These are phyloP conservation scores for Alternaria infectoria DNA, from an alignment of 2,329 filamentous ascomycete species.

Conservation along the genomic window DNA sequence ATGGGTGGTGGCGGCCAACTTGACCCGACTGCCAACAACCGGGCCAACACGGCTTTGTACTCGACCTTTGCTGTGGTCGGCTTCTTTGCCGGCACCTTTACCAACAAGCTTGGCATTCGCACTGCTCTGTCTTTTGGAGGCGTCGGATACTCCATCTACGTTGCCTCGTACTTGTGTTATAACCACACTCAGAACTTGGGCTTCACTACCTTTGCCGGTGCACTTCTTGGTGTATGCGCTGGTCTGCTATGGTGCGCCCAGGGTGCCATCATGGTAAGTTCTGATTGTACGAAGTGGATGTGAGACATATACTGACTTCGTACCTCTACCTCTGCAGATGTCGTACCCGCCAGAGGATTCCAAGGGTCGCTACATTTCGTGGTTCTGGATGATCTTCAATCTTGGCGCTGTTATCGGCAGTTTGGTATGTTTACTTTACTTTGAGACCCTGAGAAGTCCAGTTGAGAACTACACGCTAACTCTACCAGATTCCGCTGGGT, in stretches of 20 bases:
- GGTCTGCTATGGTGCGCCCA: constrained; percentile 83
- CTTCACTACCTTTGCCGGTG: constrained; percentile 79
- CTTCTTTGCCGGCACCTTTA: constrained; percentile 73
- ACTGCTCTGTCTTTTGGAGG: constrained; percentile 74
- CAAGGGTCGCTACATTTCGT: constrained; percentile 88
- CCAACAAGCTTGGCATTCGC: constrained; percentile 76
- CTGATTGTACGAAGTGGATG: not conserved
- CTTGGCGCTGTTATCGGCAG: constrained; percentile 86
- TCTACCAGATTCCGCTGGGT: constrained; percentile 69
- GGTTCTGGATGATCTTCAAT: constrained; percentile 97
- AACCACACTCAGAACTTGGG: constrained; percentile 70
- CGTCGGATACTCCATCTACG: constrained; percentile 77
- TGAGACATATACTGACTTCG: not conserved
- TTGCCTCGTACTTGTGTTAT: constrained; percentile 73
- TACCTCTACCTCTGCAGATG: constrained; percentile 55
- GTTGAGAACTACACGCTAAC: constrained; percentile 12
- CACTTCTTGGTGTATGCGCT: constrained; percentile 77
- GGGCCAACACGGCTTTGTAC: constrained; percentile 74
- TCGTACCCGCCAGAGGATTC: constrained; percentile 80
- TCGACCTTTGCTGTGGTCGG: constrained; percentile 71
- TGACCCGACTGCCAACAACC: constrained; percentile 63
- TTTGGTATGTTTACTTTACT: constrained; percentile 56
- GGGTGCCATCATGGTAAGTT: constrained; percentile 72
- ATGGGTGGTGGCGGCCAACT: constrained; percentile 59
- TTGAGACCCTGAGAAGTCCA: constrained; percentile 19